Base-by-base conservation (phyloP, 176 grass and related monocot genomes). In the Oryza meridionalis region DNA sequence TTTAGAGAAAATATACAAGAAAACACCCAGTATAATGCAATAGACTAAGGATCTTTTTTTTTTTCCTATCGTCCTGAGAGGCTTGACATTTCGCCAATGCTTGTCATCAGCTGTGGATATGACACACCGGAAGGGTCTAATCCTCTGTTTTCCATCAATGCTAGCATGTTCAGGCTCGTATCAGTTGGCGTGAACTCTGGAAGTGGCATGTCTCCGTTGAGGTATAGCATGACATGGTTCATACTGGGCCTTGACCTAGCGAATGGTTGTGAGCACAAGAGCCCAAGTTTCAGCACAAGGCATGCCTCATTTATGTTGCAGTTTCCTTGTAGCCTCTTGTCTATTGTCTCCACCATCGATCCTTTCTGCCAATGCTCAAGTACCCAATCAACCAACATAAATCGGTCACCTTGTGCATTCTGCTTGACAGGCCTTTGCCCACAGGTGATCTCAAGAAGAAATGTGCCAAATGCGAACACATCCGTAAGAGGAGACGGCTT, bases 401-500 rank as follows among this genome's bases (percentile, higher is more conserved):
- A 6, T 26, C 53, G 69, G 7, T 75, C 25, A 10, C 6, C 49
- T 7, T 43, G 47, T 22, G 45, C 24, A 26, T 13, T 74, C 47
- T 29, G 53, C 29, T 62, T 70, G 5, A 91, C 63, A 40, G 89
- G 81, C 11, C 65, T 77, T 22, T 55, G 24, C 2, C 89, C 85
- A 13, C 80, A 85, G 4, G 59, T 69, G 31, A 93, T 85, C 77
- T 90, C 88, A 16, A 90, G 68, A 21, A 88, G 61, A 35, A 94
- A 88, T 14, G 49, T 69, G 31, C 92, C 92, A 17, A 94, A 94
- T 2, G 92, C 7, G 7, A 40, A 94, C 1, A 94, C 88, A 17
- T 94, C 92, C 0, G 92, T 90, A 27, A 53, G 31, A 8, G 92
- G 84, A 3, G 92, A 81, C 3, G 82, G 82, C 75, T 87, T 94